phyloP scores from a whole-genome alignment of 441 rosid species.

The Erodium trifolium region DNA sequence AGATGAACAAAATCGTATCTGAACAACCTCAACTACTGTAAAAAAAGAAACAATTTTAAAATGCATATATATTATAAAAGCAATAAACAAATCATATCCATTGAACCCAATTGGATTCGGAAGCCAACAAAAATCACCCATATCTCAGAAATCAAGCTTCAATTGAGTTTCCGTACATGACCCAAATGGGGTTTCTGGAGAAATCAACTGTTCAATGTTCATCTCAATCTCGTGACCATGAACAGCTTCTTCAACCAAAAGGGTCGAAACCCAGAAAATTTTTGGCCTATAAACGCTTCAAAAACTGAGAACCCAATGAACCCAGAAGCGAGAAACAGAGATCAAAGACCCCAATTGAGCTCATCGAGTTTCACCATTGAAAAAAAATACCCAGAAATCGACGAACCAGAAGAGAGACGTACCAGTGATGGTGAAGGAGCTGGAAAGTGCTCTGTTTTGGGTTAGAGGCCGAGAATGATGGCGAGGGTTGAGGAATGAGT shows the following conservation, averaged over 20 bases:
- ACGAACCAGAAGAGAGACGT: constrained; percentile 10
- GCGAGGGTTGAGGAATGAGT: too few species aligned
- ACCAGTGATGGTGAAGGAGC: constrained; percentile 18
- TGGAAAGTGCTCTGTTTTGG: constrained; percentile 9
- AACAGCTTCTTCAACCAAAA: constrained; percentile 5
- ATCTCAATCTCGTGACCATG: neutral
- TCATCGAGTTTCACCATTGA: neutral
- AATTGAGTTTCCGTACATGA: neutral
- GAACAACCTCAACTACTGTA: neutral
- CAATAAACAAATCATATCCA: neutral
- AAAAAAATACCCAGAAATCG: neutral
- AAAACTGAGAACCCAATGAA: neutral
- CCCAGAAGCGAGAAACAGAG: constrained; percentile 5
- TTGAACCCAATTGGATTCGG: neutral
- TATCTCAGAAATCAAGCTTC: neutral
- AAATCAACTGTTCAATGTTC: neutral
- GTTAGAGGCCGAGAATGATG: too few species aligned
- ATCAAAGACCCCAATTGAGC: neutral
- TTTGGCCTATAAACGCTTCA: neutral
- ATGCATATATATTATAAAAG: neutral
- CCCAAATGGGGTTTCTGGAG: neutral
- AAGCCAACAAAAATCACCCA: neutral
- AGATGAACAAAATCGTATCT: neutral
- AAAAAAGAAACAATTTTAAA: neutral
- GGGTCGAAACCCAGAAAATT: neutral